Evolutionary conservation across 306 rosid species (phyloP), one percentile per base, ranked within the genome.

Genomic region (Hippophae rhamnoides): DNA sequence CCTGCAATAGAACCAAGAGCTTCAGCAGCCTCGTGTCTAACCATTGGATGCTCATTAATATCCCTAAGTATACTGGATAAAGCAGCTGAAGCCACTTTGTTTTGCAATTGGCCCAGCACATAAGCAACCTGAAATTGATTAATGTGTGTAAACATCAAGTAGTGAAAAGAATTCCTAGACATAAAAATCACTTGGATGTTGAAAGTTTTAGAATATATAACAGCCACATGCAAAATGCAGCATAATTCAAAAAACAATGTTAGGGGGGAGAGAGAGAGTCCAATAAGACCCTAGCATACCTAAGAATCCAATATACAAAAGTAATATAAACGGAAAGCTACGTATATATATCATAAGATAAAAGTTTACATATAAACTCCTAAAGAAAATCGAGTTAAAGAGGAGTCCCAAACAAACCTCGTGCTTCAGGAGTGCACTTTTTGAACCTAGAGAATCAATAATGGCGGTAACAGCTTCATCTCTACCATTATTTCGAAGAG

Each of bases 1-100:
- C 97, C 99, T 71, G 99, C 97, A 77, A 93, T 93, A 54, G 99
- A 93, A 64, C 97, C 99, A 70, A 88, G 93, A 67, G 99, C 99
- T 86, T 93, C 99, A 50, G 99, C 97, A 67, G 97, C 99, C 78
- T 93, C 99, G 52, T 93, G 97, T 70, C 97, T 86, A 72, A 93
- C 99, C 99, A 88, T 93, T 50, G 97, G 94, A 45, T 93, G 97
- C 81, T 93, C 99, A 14, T 81, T 82, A 63, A 56, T 83, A 70
- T 88, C 82, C 72, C 60, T 81, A 53, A 93, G 93, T 47, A 88
- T 73, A 72, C 78, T 66, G 68, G 97, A 88, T 53, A 93, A 80
- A 47, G 99, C 88, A 64, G 78, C 76, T 53, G 95, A 80, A 70
- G 99, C 99, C 73, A 68, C 83, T 74, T 86, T 88, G 73, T 88